Percentiles rank a stretch among this genome's conserved stretches.
Evolutionary conservation across 371 early-diverging fungal genomes (phyloP).

Genomic region (Chytridium lagenaria): DNA sequence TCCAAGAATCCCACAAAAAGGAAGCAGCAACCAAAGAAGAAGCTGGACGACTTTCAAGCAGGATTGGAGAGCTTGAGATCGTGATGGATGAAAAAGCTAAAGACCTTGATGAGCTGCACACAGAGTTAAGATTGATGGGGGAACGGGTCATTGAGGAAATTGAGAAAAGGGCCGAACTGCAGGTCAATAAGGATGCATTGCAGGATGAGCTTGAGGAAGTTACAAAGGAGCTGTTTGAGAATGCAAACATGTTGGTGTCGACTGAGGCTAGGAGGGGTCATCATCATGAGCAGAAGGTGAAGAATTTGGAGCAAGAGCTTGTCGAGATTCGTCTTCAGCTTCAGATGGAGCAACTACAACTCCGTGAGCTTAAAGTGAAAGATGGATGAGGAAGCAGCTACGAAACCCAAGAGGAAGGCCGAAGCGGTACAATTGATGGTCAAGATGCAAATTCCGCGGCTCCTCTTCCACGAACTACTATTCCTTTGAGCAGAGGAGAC

Average conservation of each 20-base stretch:
- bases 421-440: not conserved
- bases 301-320: conserved; percentile 44
- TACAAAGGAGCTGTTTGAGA: conserved; percentile 86
- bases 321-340: conserved; percentile 43
- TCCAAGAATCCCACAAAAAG: not conserved
- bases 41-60: not conserved
- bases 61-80: not conserved
- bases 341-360: conserved; percentile 49
- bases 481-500: not conserved
- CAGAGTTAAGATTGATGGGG: conserved; percentile 27
- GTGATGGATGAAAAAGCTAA: not conserved
- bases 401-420: not conserved
- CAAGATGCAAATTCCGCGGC: not conserved
- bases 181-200: conserved; percentile 80
- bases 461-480: not conserved
- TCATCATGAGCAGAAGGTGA: conserved; percentile 25
- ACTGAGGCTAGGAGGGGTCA: conserved; percentile 68
- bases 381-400: conserved; percentile 39
- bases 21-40: not conserved
- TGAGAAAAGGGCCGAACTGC: conserved; percentile 88
- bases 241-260: conserved; percentile 93
- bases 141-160: conserved; percentile 84
- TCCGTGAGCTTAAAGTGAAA: conserved; percentile 44
- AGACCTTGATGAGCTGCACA: not conserved
- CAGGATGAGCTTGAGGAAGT: conserved; percentile 92